Evolutionary conservation across 2,329 filamentous ascomycete species (phyloP).

Genomic region (Coniochaeta hoffmannii): DNA sequence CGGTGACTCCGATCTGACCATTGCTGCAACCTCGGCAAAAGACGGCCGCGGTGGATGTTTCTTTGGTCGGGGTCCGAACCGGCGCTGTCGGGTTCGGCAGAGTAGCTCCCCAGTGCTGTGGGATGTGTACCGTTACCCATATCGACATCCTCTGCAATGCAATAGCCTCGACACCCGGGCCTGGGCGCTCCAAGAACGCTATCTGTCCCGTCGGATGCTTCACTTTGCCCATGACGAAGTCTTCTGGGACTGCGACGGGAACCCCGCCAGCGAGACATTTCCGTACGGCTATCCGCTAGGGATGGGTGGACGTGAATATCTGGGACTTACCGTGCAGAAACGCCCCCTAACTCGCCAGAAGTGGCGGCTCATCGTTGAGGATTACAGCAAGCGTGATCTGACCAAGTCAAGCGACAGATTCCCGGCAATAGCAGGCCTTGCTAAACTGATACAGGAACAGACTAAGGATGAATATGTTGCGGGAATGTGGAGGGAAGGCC

Average conservation of each 20-base stretch:
- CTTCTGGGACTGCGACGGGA: conserved; percentile 17
- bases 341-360: not conserved
- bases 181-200: conserved; percentile 15
- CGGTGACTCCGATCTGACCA: conserved; percentile 10
- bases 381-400: not conserved
- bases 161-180: conserved; percentile 12
- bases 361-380: not conserved
- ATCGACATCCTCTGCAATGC: conserved; percentile 5
- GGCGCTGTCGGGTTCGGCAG: not conserved
- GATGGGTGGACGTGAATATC: too few species aligned
- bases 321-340: not conserved
- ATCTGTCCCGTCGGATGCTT: conserved; percentile 14
- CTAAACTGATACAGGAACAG: not conserved
- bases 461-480: not conserved
- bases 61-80: not conserved
- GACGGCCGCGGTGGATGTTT: not conserved
- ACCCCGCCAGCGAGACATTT: conserved; percentile 12
- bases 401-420: conserved; percentile 7
- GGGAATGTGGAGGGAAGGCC: not conserved
- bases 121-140: not conserved
- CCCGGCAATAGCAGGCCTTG: not conserved
- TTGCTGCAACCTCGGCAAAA: conserved; percentile 5
- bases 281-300: conserved; percentile 4
- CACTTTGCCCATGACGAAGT: conserved; percentile 14
- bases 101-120: too few species aligned